A percentile compares a stretch with the other conserved stretches of the same genome.
Conservation (phyloP, 176 grass and related monocot species). For the Secale cereale region DNA sequence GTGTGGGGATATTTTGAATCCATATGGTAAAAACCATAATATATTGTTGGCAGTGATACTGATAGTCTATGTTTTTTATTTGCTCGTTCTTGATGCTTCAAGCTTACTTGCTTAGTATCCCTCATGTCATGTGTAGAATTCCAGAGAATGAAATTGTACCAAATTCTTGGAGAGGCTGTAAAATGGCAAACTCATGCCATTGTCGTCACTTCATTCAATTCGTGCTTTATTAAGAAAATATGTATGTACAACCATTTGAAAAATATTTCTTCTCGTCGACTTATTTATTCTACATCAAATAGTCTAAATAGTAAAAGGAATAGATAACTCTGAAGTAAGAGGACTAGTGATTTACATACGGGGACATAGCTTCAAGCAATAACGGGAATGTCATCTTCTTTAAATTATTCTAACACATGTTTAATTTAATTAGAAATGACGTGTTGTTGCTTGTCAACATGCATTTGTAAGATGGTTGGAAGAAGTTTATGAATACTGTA, state of each 20-base stretch:
- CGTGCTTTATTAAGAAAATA: neutral
- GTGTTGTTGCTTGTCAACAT: neutral
- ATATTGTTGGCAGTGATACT: neutral
- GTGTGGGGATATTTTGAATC: neutral
- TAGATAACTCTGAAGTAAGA: slow-evolving; percentile 5
- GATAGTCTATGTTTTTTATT: neutral
- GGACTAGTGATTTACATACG: neutral
- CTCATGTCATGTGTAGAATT: neutral
- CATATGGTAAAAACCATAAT: neutral
- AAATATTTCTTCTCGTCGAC: neutral
- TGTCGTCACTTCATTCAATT: slow-evolving; percentile 9
- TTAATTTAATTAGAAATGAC: neutral
- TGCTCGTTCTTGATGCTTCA: neutral
- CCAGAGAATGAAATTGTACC: neutral
- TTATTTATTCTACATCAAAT: slow-evolving; percentile 9
- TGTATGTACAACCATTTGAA: neutral
- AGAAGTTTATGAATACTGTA: neutral
- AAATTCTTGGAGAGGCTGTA: slow-evolving; percentile 10
- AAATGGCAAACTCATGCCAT: neutral
- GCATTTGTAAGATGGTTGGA: neutral
- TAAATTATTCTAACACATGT: neutral
- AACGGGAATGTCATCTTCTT: neutral
- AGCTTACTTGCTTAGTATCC: slow-evolving; percentile 17
- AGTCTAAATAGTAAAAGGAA: slow-evolving; percentile 1
- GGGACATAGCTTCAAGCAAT: neutral